A percentile compares a stretch with the other conserved stretches of the same genome.
Evolutionary conservation across 163 green algal species (phyloP).

Genomic region (Scenedesmus sp.): DNA sequence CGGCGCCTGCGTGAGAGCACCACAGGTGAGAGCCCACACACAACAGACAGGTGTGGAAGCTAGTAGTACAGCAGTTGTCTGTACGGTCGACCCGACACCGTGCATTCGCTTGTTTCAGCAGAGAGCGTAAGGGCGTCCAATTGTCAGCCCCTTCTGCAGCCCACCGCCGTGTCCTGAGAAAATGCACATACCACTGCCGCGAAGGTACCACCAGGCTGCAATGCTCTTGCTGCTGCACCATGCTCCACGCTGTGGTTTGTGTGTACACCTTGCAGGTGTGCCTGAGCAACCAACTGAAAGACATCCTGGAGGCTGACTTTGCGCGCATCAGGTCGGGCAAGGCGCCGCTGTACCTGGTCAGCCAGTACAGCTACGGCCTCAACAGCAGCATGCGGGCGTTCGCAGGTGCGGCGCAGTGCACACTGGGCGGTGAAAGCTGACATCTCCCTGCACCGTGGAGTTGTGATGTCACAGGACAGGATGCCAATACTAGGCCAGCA

Average conservation of each 20-base stretch:
- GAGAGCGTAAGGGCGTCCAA: too few species aligned
- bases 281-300: conserved; percentile 82
- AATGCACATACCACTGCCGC: too few species aligned
- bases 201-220: too few species aligned
- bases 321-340: conserved; percentile 55
- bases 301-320: conserved; percentile 72
- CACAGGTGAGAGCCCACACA: conserved; percentile 16
- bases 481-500: too few species aligned
- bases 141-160: too few species aligned
- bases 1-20: conserved; percentile 55
- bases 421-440: too few species aligned
- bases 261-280: conserved; percentile 61
- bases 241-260: too few species aligned
- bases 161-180: too few species aligned
- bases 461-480: background rate
- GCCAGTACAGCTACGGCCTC: conserved; percentile 63
- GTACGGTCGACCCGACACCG: too few species aligned
- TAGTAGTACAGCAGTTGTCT: too few species aligned
- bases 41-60: background rate
- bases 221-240: too few species aligned
- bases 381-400: conserved; percentile 34
- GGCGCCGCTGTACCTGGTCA: conserved; percentile 80
- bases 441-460: background rate
- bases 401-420: background rate
- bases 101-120: too few species aligned